A percentile compares a stretch with the other conserved stretches of the same genome.
These are phyloP conservation scores for Xylaria sp. DNA, from an alignment of 2,329 filamentous ascomycete genomes.

Conservation along the genomic window DNA sequence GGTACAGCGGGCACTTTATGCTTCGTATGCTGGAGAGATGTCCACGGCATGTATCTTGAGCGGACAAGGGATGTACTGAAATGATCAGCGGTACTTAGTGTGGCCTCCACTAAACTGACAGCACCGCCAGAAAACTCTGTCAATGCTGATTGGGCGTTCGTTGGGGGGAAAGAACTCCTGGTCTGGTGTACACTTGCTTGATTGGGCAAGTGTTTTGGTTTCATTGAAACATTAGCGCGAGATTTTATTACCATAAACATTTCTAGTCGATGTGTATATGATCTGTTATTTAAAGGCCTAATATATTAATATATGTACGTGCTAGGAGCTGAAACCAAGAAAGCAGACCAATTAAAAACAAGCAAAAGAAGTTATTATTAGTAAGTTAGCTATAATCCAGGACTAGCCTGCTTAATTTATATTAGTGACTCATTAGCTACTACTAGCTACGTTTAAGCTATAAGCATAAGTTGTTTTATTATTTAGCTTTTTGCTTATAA, in stretches of 20 bases:
- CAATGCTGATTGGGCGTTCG: conserved; percentile 25
- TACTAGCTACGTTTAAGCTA: too few species aligned
- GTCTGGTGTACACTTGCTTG: conserved; percentile 18
- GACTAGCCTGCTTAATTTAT: too few species aligned
- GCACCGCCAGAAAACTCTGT: conserved; percentile 19
- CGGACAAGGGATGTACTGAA: conserved; percentile 27
- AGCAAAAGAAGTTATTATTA: too few species aligned
- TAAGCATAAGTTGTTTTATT: too few species aligned
- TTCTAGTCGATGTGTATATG: too few species aligned
- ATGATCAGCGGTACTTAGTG: conserved; percentile 21
- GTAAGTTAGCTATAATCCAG: too few species aligned
- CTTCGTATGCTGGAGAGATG: not conserved
- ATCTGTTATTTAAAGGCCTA: too few species aligned
- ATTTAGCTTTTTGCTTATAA: too few species aligned
- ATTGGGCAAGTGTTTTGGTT: conserved; percentile 19
- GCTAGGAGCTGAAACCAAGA: too few species aligned
- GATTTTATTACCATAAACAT: not conserved
- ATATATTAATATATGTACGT: not conserved
- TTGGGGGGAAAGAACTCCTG: not conserved
- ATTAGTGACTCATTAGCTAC: too few species aligned
- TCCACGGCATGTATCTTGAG: not conserved
- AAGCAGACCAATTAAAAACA: too few species aligned
- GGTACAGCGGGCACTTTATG: conserved; percentile 3
- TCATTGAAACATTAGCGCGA: conserved; percentile 24
- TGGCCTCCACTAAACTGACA: conserved; percentile 15